These are phyloP conservation scores for Gorgonomyces haynaldii DNA, from an alignment of 192 early-diverging fungal species.

Conservation along the genomic window DNA sequence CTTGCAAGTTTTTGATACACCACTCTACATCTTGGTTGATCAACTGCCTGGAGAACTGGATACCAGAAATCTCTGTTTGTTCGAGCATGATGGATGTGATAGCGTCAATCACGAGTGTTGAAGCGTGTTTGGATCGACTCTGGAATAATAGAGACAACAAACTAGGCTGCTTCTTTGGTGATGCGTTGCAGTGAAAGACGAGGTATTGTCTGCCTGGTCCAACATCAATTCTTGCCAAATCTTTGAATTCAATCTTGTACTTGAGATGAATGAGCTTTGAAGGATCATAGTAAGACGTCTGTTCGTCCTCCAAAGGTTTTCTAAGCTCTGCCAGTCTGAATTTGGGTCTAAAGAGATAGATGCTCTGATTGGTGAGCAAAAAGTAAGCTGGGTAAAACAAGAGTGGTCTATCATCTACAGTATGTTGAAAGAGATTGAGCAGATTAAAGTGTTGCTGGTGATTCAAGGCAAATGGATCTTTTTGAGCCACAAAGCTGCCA, in stretches of 20 bases:
- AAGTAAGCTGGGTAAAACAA: constrained; percentile 22
- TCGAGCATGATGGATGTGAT: constrained; percentile 15
- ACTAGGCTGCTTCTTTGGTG: neutral
- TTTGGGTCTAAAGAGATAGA: constrained; percentile 33
- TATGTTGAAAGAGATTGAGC: constrained; percentile 2
- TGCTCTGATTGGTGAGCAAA: constrained; percentile 24
- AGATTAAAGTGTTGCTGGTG: neutral
- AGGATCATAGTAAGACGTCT: constrained; percentile 15
- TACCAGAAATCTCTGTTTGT: neutral
- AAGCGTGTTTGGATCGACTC: constrained; percentile 20
- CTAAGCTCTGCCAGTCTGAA: constrained; percentile 19
- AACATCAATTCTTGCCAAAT: constrained; percentile 34
- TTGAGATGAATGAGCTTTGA: constrained; percentile 17
- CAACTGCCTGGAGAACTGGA: neutral
- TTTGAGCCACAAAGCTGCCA: constrained; percentile 22
- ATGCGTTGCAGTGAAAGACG: constrained; percentile 18
- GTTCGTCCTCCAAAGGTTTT: constrained; percentile 2
- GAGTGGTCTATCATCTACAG: constrained; percentile 1
- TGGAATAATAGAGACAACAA: constrained; percentile 21
- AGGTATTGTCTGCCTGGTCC: constrained; percentile 36
- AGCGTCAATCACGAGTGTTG: constrained; percentile 18
- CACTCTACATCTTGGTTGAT: constrained; percentile 33
- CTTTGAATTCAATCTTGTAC: constrained; percentile 14
- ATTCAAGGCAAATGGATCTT: constrained; percentile 17
- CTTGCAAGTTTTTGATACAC: constrained; percentile 16